A percentile compares a stretch with the other conserved stretches of the same genome.
Conservation (phyloP, 2,329 filamentous ascomycete species). For the Orbilia quercus region DNA sequence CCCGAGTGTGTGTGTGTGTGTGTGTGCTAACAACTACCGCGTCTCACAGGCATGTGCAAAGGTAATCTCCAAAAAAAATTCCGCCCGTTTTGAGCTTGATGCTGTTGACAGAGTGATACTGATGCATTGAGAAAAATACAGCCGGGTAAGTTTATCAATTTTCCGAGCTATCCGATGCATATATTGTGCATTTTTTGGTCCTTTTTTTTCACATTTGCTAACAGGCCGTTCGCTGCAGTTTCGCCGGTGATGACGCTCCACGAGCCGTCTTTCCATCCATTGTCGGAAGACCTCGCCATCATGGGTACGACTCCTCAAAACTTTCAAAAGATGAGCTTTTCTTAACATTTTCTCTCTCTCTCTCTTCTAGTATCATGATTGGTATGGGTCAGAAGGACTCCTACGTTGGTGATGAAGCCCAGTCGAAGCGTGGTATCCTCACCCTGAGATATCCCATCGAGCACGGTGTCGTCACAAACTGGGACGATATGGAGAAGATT, state of each 20-base stretch:
- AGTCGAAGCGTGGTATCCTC: constrained; percentile 99
- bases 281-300: constrained; percentile 98
- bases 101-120: constrained; percentile 46
- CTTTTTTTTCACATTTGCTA: no score
- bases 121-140: constrained; percentile 40
- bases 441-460: constrained; percentile 99
- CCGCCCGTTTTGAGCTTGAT: constrained; percentile 30
- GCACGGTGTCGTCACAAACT: constrained; percentile 99
- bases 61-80: constrained; percentile 69
- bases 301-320: constrained; percentile 80
- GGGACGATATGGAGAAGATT: constrained; percentile 99
- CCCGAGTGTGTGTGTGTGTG: no score
- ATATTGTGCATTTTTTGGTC: constrained; percentile 16
- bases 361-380: constrained; percentile 90
- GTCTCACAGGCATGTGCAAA: constrained; percentile 99
- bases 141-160: constrained; percentile 45
- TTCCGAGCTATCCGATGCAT: constrained; percentile 19
- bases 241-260: constrained; percentile 99
- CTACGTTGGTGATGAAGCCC: constrained; percentile 99
- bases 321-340: constrained; percentile 32
- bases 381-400: constrained; percentile 99
- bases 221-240: constrained; percentile 68
- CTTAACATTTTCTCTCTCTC: constrained; percentile 57
- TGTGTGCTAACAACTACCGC: constrained; percentile 61
- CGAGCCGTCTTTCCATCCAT: constrained; percentile 99